These are phyloP conservation scores for Salix udensis DNA, from an alignment of 345 rosid genomes.

Conservation along the genomic window DNA sequence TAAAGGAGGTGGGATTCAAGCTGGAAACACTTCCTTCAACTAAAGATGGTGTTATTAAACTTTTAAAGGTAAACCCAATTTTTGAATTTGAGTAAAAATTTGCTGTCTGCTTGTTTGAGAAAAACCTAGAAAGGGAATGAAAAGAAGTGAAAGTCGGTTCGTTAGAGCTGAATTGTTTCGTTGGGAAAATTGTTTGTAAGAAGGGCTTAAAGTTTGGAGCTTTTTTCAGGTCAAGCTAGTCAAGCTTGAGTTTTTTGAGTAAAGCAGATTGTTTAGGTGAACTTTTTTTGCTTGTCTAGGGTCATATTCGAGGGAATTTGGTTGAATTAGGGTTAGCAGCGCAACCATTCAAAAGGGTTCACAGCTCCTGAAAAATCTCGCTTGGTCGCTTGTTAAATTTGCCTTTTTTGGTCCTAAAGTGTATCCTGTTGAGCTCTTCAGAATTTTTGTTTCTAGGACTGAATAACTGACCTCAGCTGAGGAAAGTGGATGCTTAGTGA, in stretches of 20 bases:
- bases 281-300: not conserved
- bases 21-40: conserved; percentile 65
- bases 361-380: not conserved
- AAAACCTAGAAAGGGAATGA: not conserved
- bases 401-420: not conserved
- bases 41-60: conserved; percentile 74
- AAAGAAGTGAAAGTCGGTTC: not conserved
- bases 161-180: not conserved
- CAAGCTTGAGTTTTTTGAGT: not conserved
- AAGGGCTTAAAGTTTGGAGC: not conserved
- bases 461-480: not conserved
- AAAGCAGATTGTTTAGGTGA: not conserved
- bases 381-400: not conserved
- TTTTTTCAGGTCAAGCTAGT: not conserved
- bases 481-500: not conserved
- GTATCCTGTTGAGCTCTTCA: not conserved
- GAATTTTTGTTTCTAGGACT: not conserved
- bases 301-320: conserved; percentile 4
- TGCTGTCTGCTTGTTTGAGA: conserved; percentile 11
- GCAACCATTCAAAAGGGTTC: not conserved
- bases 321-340: conserved; percentile 22
- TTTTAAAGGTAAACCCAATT: conserved; percentile 62
- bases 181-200: not conserved
- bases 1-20: conserved; percentile 86
- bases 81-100: not conserved